Base-by-base conservation (phyloP, 371 early-diverging fungal genomes). In the Phascolomyces articulosus region DNA sequence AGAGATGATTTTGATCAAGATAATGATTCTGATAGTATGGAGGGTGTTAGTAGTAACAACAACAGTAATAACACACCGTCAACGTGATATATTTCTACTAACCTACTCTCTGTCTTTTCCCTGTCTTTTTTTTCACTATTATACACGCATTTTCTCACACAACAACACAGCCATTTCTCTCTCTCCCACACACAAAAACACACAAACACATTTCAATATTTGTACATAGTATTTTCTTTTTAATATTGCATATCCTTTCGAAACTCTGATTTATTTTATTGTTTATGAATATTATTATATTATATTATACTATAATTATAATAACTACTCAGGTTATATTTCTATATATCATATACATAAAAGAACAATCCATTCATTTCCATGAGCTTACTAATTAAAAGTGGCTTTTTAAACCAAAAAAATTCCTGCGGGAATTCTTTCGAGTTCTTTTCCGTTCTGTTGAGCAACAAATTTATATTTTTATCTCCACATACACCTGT, bases 1-100 rank as follows among this genome's bases (percentile, higher is more conserved):
- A 55, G 58, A 21, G 55, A 44, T 4, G 64, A 68, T n/a, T 60
- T 55, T 24, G 66, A 60, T 18, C 54, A 59, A 13, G 55, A 58
- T 53, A 21, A 16, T 40, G 40, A 62, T 29, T 16, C 48, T 23
- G 48, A n/a, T n/a, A n/a, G 40, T 3, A 60, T 44, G 44, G 16
- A 44, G 8, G 44, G 16, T n/a, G n/a, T 13, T n/a, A 6, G 16
- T 44, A n/a, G 16, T 41, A 8, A 41, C 16, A 44, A n/a, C 16
- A 44, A 13, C 16, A 44, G n/a, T 44, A 44, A 16, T 44, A 38
- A 38, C 38, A 44, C 44, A 15, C 44, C 44, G 4, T 0, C 44
- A 44, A 44, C 16, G 44, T 44, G 44, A 44, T 44, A 13, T n/a
- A 38, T 13, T n/a, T n/a, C n/a, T n/a, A n/a, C n/a, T 34, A 34